Percentiles rank a stretch among this genome's conserved stretches.
Evolutionary conservation across 805 yeast genomes (phyloP).

Genomic region (Dipodascus albidus): DNA sequence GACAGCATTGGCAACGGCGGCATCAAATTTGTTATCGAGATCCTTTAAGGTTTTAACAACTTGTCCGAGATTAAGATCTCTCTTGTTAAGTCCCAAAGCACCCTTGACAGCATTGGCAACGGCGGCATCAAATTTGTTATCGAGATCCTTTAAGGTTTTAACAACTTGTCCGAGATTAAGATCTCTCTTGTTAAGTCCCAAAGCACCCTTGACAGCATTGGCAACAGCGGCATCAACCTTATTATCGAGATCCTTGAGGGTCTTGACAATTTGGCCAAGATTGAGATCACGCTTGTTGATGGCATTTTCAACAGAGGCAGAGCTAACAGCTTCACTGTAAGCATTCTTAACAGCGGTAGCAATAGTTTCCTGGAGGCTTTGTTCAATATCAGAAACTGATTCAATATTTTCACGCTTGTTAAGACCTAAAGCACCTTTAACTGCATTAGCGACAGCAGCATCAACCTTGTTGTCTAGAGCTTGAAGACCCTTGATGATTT

Average conservation of each 20-base stretch:
- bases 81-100: not conserved
- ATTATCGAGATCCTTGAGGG: not conserved
- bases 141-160: not conserved
- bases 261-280: not conserved
- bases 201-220: not conserved
- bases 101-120: not conserved
- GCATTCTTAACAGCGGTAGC: not conserved
- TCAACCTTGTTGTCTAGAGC: not conserved
- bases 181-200: not conserved
- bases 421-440: not conserved
- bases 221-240: not conserved
- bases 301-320: not conserved
- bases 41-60: not conserved
- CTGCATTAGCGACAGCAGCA: not conserved
- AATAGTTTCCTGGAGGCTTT: not conserved
- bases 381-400: not conserved
- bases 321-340: not conserved
- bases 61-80: not conserved
- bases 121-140: not conserved
- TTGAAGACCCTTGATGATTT: not conserved
- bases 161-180: not conserved
- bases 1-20: not conserved
- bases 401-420: not conserved
- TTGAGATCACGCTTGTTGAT: not conserved
- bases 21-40: not conserved